Evolutionary conservation across 352 stramenopile genomes (phyloP).

Genomic region (Globisporangium alternatum): DNA sequence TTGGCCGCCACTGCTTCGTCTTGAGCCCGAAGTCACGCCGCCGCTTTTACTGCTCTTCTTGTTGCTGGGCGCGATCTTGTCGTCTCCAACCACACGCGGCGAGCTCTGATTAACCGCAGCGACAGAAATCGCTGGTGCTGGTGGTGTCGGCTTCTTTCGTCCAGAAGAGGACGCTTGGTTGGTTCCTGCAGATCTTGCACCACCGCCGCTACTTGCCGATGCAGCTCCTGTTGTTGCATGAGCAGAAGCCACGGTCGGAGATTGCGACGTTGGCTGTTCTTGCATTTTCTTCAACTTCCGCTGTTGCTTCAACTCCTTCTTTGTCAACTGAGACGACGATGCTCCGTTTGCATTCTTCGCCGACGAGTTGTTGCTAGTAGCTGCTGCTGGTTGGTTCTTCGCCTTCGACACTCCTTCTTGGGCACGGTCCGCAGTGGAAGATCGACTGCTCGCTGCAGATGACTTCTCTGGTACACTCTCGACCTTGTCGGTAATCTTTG

Average conservation of each 20-base stretch:
- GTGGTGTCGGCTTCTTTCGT: slow-evolving; percentile 12
- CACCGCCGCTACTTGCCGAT: slow-evolving; percentile 6
- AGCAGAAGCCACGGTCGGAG: slow-evolving; percentile 7
- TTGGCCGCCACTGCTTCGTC: slow-evolving; percentile 30
- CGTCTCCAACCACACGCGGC: slow-evolving; percentile 26
- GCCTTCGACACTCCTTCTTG: slow-evolving; percentile 12
- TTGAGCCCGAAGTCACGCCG: slow-evolving; percentile 24
- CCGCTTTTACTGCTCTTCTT: slow-evolving; percentile 46
- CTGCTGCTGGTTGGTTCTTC: slow-evolving; percentile 22
- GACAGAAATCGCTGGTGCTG: neutral
- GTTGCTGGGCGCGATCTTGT: slow-evolving; percentile 28
- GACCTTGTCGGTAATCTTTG: slow-evolving; percentile 12
- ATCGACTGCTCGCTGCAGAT: neutral
- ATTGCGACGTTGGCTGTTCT: slow-evolving; percentile 23
- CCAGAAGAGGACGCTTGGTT: neutral
- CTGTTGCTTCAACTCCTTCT: slow-evolving; percentile 71
- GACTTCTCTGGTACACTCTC: slow-evolving; percentile 5
- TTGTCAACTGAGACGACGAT: slow-evolving; percentile 32
- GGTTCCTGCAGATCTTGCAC: neutral
- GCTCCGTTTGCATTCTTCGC: slow-evolving; percentile 10
- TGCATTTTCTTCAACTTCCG: slow-evolving; percentile 71
- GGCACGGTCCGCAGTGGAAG: slow-evolving; percentile 1
- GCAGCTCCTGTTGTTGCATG: slow-evolving; percentile 12
- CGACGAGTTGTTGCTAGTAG: slow-evolving; percentile 7
- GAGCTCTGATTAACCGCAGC: slow-evolving; percentile 17